A percentile compares a stretch with the other conserved stretches of the same genome.
Evolutionary conservation across 345 rosid species (phyloP).

Genomic region (Hirschfeldia incana): DNA sequence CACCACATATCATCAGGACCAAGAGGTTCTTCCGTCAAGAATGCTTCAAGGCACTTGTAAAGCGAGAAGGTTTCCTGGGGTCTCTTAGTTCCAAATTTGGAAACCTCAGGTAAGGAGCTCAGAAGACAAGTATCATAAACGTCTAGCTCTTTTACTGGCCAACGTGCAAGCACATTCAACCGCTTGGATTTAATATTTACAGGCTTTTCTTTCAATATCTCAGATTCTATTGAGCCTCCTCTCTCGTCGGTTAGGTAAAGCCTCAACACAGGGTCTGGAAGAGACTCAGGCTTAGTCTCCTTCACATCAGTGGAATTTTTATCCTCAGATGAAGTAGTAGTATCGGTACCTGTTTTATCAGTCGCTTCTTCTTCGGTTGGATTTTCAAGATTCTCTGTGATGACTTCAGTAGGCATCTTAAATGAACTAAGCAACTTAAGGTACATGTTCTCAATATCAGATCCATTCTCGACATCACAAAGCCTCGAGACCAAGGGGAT

Average conservation of each 20-base stretch:
- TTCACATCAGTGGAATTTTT: constrained; percentile 39
- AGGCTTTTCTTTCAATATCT: constrained; percentile 60
- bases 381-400: constrained; percentile 42
- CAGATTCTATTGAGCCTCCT: constrained; percentile 53
- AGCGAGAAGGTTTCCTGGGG: constrained; percentile 83
- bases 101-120: constrained; percentile 71
- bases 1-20: constrained; percentile 99
- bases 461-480: constrained; percentile 53
- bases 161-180: constrained; percentile 67
- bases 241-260: constrained; percentile 70
- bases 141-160: constrained; percentile 70
- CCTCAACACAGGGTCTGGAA: constrained; percentile 55
- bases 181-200: constrained; percentile 45
- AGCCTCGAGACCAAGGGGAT: constrained; percentile 81
- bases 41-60: constrained; percentile 94
- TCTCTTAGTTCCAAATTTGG: constrained; percentile 69
- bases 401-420: constrained; percentile 45
- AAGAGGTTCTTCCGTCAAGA: constrained; percentile 95
- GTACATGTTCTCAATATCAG: constrained; percentile 59
- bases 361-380: constrained; percentile 49
- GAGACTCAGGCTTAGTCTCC: constrained; percentile 43
- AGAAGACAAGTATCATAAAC: constrained; percentile 56
- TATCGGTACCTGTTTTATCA: constrained; percentile 37
- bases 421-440: constrained; percentile 64
- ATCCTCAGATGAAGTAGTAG: constrained; percentile 39